Evolutionary conservation across 1,284 basidiomycete species (phyloP), one percentile per base, ranked within the genome.

Genomic region (Pseudozyma sp.): DNA sequence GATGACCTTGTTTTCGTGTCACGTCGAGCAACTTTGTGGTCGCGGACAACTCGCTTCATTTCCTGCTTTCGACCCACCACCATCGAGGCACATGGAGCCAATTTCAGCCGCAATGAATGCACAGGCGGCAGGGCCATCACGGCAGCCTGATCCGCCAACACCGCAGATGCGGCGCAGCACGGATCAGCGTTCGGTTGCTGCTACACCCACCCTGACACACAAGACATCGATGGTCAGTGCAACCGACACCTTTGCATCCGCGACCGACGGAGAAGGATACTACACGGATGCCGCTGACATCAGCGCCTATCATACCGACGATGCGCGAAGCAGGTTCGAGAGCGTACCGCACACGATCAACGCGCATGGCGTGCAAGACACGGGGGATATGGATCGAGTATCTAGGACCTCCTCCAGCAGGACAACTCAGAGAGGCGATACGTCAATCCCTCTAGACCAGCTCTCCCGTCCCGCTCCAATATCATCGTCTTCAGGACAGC

Each of bases 231-330:
- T 54, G 45, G 24, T 68, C 53, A 61, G 65, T 50, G 50, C 64
- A 7, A 58, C 65, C 33, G 70, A 68, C 30, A 73, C 65, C 0
- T 73, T 60, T 50, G 57, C 70, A 5, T 56, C 70, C 16, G 70
- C 65, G 0, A 64, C 65, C 19, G 64, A 72, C 17, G 60, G 60
- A 11, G 58, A 68, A 33, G 61, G 61, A n/a, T 68, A 68, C 50
- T 68, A 60, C 35, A 64, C 65, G 5, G 70, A 73, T n/a, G 57
- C 61, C 19, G 66, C 30, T 9, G 59, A 62, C 37, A 17, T 46
- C 37, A 69, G 60, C 19, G 45, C 37, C 9, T 57, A 46, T 19
- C 48, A 64, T n/a, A 55, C 46, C 0, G 60, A 60, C 5, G 64
- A 54, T 31, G 56, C 31, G 5, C 49, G 43, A 0, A 63, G 63